Conservation (phyloP, 208 protist species). For the Wallacemonas sp. region DNA sequence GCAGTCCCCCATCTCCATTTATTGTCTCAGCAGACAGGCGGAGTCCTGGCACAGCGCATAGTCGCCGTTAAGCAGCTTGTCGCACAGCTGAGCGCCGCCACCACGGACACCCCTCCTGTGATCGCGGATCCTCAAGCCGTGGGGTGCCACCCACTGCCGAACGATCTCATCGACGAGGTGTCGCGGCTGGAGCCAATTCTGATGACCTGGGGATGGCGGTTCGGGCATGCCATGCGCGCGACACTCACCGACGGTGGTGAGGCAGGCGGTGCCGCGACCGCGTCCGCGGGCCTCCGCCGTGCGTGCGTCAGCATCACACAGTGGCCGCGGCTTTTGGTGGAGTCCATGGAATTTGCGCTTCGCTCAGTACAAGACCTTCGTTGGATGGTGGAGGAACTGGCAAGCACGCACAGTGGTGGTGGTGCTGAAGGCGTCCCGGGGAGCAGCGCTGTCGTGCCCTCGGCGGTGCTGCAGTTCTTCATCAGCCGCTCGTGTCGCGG, state of each 20-base stretch:
- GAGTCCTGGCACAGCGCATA: background rate
- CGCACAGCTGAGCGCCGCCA: background rate
- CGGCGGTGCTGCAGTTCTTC: constrained; percentile 60
- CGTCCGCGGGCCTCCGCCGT: no score
- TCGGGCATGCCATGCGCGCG: no score
- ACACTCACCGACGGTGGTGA: no score
- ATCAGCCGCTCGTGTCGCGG: constrained; percentile 78
- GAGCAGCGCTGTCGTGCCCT: constrained; percentile 30
- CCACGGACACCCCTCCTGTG: background rate
- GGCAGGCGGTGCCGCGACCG: no score
- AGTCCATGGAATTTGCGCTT: no score
- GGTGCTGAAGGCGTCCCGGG: background rate
- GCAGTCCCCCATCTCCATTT: background rate
- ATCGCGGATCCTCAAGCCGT: no score
- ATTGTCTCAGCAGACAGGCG: background rate
- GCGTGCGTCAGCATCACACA: no score
- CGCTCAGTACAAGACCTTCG: constrained; percentile 34
- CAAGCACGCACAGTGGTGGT: background rate
- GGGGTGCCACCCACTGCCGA: no score
- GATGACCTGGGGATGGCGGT: constrained; percentile 71
- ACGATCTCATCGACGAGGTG: constrained; percentile 12
- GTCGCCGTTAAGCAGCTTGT: background rate
- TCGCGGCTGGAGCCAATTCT: constrained; percentile 32
- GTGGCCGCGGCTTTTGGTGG: no score
- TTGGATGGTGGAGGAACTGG: constrained; percentile 55